Conservation (phyloP, 2,329 filamentous ascomycete genomes). For the Microsporum audouinii region DNA sequence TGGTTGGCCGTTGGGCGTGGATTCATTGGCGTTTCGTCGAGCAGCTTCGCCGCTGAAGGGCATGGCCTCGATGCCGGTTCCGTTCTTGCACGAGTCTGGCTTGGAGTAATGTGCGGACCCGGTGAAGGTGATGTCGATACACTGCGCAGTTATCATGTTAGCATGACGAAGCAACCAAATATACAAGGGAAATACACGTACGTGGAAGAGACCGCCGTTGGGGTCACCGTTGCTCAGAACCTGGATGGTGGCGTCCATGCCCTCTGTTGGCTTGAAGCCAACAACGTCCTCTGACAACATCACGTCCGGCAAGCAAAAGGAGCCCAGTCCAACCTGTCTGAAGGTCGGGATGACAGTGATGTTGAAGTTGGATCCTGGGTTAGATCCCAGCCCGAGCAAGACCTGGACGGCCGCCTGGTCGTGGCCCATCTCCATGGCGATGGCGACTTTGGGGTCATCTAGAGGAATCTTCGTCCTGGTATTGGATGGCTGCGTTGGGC, state of each 20-base stretch:
- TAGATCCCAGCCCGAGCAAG: constrained; percentile 42
- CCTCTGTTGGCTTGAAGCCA: constrained; percentile 44
- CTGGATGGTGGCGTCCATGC: constrained; percentile 55
- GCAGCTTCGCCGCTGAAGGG: constrained; percentile 30
- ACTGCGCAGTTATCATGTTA: constrained; percentile 35
- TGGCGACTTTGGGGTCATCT: constrained; percentile 37
- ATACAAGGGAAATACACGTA: constrained; percentile 23
- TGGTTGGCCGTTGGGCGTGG: constrained; percentile 24
- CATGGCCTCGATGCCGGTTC: constrained; percentile 42
- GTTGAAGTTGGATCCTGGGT: constrained; percentile 54
- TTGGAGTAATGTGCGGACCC: constrained; percentile 38
- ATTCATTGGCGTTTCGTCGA: constrained; percentile 36
- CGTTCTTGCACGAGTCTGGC: constrained; percentile 46
- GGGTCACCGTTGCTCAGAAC: constrained; percentile 52
- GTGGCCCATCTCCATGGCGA: constrained; percentile 44
- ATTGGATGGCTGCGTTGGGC: constrained; percentile 32
- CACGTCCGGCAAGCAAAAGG: constrained; percentile 55
- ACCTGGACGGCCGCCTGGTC: constrained; percentile 42
- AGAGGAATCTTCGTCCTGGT: constrained; percentile 41
- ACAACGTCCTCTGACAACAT: constrained; percentile 22
- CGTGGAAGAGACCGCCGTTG: constrained; percentile 55
- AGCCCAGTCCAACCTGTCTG: constrained; percentile 50
- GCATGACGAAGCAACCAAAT: not conserved
- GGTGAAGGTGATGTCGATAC: constrained; percentile 61
- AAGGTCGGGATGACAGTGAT: constrained; percentile 52